Base-by-base conservation (phyloP, 75 land plant species). In the Azolla pinnata region DNA sequence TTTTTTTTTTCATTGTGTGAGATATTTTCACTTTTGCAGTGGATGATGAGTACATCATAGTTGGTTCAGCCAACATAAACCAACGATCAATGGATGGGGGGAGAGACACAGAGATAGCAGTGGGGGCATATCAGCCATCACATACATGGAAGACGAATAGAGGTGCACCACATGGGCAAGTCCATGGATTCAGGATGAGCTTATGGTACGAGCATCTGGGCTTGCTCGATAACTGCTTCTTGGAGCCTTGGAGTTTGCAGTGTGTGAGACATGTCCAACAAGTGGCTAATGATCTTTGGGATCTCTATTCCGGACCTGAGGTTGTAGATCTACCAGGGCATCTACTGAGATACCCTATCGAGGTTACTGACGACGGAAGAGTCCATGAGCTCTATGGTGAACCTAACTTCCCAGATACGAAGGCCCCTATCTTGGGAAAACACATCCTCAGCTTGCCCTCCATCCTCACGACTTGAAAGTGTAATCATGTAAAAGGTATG, bases 81-180 rank as follows among this genome's bases (percentile, higher is more conserved):
- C 68, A 71, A 62, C 68, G 74, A 0, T 71, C 74, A 0, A 49
- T 71, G 68, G 68, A 78, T 44, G 85, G 85, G 0, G 69, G 62
- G 0, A 70, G 85, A 28, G 87, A 83, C 49, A 54, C 87, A 1
- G 87, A 83, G 63, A 83, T 80, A 30, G 87, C 87, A 33, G 71
- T 79, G 69, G 87, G 87, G 31, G 83, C 78, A 0, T 80, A 69
- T 63, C 83, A 83, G 51, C 86, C 86, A 3, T 46, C 33, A 35
- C 79, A 83, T 38, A 44, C 57, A 9, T 33, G 29, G 24, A 0
- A 24, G 1, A n/a, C n/a, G n/a, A n/a, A n/a, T n/a, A 31, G 49
- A 25, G 68, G 50, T 0, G 26, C 48, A 26, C 68, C 74, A 1
- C 65, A 38, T 10, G 38, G 47, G 19, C 54, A 68, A 30, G 31